These are phyloP conservation scores for Candida verbasci DNA, from an alignment of 805 yeast genomes.

Conservation along the genomic window DNA sequence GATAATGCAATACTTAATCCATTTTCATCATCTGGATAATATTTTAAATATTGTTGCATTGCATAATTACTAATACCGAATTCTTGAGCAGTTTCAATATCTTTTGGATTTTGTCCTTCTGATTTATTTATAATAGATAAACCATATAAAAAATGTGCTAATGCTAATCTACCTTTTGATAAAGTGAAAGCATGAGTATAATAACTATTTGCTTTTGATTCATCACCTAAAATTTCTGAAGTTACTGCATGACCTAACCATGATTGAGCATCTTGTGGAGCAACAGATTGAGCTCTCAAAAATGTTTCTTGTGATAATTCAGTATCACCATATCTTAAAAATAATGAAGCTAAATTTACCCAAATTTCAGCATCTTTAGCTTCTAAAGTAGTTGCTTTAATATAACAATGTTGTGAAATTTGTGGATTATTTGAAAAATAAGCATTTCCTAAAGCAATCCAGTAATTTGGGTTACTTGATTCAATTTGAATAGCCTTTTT, in stretches of 20 bases:
- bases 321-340: slow-evolving; percentile 61
- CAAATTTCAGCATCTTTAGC: slow-evolving; percentile 67
- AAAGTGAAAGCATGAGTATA: slow-evolving; percentile 76
- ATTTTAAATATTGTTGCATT: slow-evolving; percentile 60
- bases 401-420: slow-evolving; percentile 89
- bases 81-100: slow-evolving; percentile 59
- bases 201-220: slow-evolving; percentile 46
- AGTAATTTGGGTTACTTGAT: slow-evolving; percentile 61
- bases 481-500: slow-evolving; percentile 72
- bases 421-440: slow-evolving; percentile 59
- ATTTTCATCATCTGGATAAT: slow-evolving; percentile 51
- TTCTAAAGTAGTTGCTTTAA: slow-evolving; percentile 71
- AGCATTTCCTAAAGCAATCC: slow-evolving; percentile 83
- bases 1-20: slow-evolving; percentile 55
- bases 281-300: slow-evolving; percentile 68
- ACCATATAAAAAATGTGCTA: slow-evolving; percentile 72
- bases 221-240: slow-evolving; percentile 46
- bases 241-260: slow-evolving; percentile 87
- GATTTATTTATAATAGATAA: slow-evolving; percentile 47
- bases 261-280: slow-evolving; percentile 69
- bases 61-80: slow-evolving; percentile 63
- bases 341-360: slow-evolving; percentile 79
- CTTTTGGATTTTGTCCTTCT: slow-evolving; percentile 45
- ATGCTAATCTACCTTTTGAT: slow-evolving; percentile 67
- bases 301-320: slow-evolving; percentile 73